phyloP scores from a whole-genome alignment of 2,329 filamentous ascomycete species.

The Chaetomium globosum region DNA sequence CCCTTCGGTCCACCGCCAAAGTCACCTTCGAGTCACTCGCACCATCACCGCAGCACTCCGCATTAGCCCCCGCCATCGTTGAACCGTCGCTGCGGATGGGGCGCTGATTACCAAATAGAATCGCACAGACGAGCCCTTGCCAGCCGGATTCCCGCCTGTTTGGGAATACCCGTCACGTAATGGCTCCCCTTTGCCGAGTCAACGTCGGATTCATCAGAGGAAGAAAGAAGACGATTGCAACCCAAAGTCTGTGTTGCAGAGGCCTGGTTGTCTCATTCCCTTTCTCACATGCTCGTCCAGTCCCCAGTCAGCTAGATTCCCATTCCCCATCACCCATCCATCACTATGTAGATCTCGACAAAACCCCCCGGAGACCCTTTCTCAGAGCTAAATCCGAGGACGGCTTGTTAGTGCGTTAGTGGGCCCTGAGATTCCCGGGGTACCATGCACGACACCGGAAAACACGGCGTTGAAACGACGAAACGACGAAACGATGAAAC shows the following conservation, averaged over 20 bases:
- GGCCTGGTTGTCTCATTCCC: background rate
- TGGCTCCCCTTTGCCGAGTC: conserved; percentile 45
- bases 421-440: background rate
- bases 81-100: conserved; percentile 35
- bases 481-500: conserved; percentile 10
- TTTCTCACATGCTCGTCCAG: background rate
- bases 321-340: background rate
- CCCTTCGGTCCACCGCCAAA: background rate
- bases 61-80: conserved; percentile 29
- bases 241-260: background rate
- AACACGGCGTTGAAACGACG: conserved; percentile 12
- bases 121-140: conserved; percentile 35
- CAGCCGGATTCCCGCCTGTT: conserved; percentile 40
- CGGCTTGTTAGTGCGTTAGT: background rate
- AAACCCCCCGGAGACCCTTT: background rate
- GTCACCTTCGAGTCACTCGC: conserved; percentile 25
- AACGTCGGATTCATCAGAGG: conserved; percentile 23
- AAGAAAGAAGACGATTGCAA: background rate
- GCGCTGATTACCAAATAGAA: conserved; percentile 55
- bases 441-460: conserved; percentile 17
- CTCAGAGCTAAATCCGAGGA: background rate
- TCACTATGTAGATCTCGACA: conserved; percentile 5
- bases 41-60: conserved; percentile 11
- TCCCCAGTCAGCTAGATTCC: background rate
- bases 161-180: conserved; percentile 54